These are phyloP conservation scores for Chlamydomonas eustigma DNA, from an alignment of 139 green algal species.

Conservation along the genomic window DNA sequence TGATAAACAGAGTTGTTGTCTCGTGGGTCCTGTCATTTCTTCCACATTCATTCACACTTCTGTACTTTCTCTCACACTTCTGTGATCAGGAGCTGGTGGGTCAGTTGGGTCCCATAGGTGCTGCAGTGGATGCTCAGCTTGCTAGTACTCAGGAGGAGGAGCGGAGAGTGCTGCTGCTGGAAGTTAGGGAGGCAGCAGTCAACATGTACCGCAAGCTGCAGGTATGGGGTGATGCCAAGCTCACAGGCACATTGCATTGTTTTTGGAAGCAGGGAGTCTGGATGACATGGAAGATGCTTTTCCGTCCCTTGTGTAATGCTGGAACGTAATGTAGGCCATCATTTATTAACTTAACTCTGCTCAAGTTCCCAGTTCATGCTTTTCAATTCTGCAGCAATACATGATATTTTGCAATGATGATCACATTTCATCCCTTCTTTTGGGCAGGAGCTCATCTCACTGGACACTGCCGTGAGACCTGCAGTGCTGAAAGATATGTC, in stretches of 20 bases:
- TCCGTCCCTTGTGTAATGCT: too few relatives aligned
- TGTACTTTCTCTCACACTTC: neutral
- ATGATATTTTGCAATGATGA: too few relatives aligned
- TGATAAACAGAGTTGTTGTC: too few relatives aligned
- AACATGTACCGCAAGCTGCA: slow-evolving; percentile 8
- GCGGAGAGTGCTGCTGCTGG: neutral
- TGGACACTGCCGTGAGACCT: neutral
- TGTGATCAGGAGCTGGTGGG: slow-evolving; percentile 30
- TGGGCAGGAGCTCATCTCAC: neutral
- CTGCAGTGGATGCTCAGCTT: neutral
- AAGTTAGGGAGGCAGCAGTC: neutral
- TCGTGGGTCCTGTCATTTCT: too few relatives aligned
- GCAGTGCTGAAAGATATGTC: neutral
- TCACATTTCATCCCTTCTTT: neutral
- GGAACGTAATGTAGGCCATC: too few relatives aligned
- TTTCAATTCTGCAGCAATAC: too few relatives aligned
- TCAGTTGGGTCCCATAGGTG: slow-evolving; percentile 34
- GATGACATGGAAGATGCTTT: too few relatives aligned
- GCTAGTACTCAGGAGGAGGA: neutral
- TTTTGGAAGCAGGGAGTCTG: too few relatives aligned
- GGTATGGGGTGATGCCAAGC: too few relatives aligned
- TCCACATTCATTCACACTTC: neutral
- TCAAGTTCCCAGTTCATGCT: too few relatives aligned
- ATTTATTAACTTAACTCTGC: too few relatives aligned
- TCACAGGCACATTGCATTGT: too few relatives aligned